phyloP scores from a whole-genome alignment of 257 asterid species.

The Perilla frutescens region DNA sequence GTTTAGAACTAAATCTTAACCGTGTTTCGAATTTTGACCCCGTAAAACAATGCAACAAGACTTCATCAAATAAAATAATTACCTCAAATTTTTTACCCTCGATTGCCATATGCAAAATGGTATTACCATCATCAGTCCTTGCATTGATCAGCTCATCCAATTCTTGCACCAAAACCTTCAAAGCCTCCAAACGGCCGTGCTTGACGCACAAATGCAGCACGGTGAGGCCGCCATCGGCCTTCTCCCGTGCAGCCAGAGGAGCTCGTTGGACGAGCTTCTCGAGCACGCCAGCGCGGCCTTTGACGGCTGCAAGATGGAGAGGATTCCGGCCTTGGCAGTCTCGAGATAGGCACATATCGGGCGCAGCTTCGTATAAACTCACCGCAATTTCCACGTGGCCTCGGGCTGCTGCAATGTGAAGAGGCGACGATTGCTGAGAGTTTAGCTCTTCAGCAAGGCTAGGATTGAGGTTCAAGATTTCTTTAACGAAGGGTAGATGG shows the following conservation, averaged over 20 bases:
- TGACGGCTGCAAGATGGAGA: slow-evolving; percentile 57
- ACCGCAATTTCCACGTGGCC: slow-evolving; percentile 42
- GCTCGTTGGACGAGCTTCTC: slow-evolving; percentile 28
- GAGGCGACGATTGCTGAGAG: slow-evolving; percentile 46
- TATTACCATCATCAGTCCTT: slow-evolving; percentile 49
- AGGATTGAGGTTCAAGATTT: slow-evolving; percentile 37
- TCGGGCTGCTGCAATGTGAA: slow-evolving; percentile 51
- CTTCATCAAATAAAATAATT: no score
- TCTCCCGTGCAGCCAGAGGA: slow-evolving; percentile 49
- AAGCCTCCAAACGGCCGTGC: slow-evolving; percentile 36
- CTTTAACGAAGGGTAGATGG: slow-evolving; percentile 36
- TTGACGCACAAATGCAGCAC: slow-evolving; percentile 55
- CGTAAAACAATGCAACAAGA: no score
- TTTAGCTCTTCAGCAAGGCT: slow-evolving; percentile 44
- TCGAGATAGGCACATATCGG: slow-evolving; percentile 48
- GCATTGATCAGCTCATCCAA: slow-evolving; percentile 31
- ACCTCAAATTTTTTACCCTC: slow-evolving; percentile 48
- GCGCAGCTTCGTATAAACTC: slow-evolving; percentile 32
- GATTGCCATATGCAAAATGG: slow-evolving; percentile 48
- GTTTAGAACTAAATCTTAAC: no score
- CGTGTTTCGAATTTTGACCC: no score
- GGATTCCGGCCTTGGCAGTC: slow-evolving; percentile 62
- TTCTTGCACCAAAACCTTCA: slow-evolving; percentile 39
- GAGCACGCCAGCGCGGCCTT: slow-evolving; percentile 45
- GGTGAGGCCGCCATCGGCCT: slow-evolving; percentile 37